phyloP scores from a whole-genome alignment of 768 basidiomycete genomes.

The Hemileccinum rubropunctum region DNA sequence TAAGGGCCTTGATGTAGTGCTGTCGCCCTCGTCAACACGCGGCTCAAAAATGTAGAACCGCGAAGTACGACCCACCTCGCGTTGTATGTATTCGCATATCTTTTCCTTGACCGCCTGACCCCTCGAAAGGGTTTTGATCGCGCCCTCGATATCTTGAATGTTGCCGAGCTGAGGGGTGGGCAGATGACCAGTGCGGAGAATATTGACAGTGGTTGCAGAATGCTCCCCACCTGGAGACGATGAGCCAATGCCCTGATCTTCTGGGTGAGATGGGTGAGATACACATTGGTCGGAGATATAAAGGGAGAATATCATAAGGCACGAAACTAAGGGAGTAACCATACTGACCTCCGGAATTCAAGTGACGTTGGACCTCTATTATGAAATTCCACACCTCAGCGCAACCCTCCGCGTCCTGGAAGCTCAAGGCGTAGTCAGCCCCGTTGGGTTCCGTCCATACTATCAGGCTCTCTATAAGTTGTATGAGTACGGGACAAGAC shows the following conservation, averaged over 20 bases:
- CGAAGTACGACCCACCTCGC: constrained; percentile 55
- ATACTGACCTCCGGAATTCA: constrained; percentile 60
- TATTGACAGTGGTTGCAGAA: constrained; percentile 56
- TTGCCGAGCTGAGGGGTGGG: constrained; percentile 76
- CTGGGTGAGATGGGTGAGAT: constrained; percentile 25
- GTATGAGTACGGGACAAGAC: constrained; percentile 10
- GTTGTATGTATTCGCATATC: constrained; percentile 86
- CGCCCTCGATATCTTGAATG: constrained; percentile 74
- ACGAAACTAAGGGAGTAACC: constrained; percentile 20
- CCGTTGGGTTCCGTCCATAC: constrained; percentile 98
- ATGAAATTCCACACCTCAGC: constrained; percentile 98
- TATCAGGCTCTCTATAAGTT: constrained; percentile 82
- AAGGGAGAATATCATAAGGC: not conserved
- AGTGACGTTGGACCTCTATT: constrained; percentile 83
- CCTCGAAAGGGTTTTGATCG: constrained; percentile 72
- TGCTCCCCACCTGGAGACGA: constrained; percentile 68
- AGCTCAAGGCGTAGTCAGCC: constrained; percentile 93
- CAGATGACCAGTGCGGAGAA: constrained; percentile 70
- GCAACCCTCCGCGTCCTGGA: constrained; percentile 95
- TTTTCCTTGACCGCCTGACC: constrained; percentile 75
- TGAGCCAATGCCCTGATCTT: constrained; percentile 47
- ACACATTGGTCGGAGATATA: constrained; percentile 15
- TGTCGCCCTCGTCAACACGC: constrained; percentile 30
- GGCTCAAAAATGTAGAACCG: not conserved
- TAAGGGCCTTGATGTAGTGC: constrained; percentile 87